A percentile compares a stretch with the other conserved stretches of the same genome.
These are phyloP conservation scores for Chrysanthemum lavandulifolium DNA, from an alignment of 129 eudicot species.

Conservation along the genomic window DNA sequence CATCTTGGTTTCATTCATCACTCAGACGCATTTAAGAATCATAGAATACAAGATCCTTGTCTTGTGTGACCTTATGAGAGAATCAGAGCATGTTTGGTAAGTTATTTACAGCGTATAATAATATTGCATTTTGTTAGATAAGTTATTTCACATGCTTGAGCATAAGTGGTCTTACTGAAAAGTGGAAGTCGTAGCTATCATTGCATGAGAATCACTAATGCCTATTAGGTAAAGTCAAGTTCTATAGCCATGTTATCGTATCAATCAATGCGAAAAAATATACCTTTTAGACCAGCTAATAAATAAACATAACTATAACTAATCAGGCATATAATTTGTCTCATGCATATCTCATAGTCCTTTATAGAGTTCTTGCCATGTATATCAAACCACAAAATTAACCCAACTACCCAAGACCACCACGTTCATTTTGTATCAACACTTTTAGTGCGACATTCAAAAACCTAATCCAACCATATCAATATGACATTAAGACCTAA, in stretches of 20 bases:
- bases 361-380: neutral
- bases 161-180: too few species aligned
- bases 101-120: too few species aligned
- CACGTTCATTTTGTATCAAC: too few species aligned
- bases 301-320: neutral
- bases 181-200: too few species aligned
- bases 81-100: too few species aligned
- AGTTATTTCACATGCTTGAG: too few species aligned
- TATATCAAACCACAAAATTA: neutral
- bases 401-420: too few species aligned
- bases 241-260: slow-evolving; percentile 7
- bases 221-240: neutral
- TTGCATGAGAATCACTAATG: neutral
- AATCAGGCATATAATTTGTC: neutral
- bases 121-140: too few species aligned
- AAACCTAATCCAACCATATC: neutral
- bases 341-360: neutral
- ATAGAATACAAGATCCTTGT: too few species aligned
- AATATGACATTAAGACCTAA: neutral
- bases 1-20: neutral
- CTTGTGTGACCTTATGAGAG: too few species aligned
- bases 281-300: neutral
- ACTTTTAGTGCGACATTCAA: too few species aligned
- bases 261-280: neutral
- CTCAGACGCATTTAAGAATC: neutral